A percentile compares a stretch with the other conserved stretches of the same genome.
These are phyloP conservation scores for Chlamydomonas applanata DNA, from an alignment of 139 green algal species.

Conservation along the genomic window DNA sequence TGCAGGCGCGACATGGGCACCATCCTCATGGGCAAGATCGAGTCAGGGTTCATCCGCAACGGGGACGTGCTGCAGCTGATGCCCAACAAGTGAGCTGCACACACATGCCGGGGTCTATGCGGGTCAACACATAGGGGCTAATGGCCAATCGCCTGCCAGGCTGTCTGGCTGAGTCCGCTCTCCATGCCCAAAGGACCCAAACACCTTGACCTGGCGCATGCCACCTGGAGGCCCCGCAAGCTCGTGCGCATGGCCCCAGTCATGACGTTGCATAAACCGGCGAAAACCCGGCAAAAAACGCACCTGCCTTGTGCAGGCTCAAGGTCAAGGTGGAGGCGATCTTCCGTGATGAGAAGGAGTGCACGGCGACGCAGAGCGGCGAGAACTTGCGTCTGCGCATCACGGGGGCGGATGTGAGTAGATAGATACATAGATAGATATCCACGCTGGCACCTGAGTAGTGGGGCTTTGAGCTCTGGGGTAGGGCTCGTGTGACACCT, in stretches of 20 bases:
- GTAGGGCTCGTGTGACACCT: no score
- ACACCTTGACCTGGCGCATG: no score
- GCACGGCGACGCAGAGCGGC: conserved; percentile 57
- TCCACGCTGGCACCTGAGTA: not conserved
- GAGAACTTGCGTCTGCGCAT: conserved; percentile 85
- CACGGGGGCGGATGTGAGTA: conserved; percentile 63
- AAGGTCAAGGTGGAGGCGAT: conserved; percentile 87
- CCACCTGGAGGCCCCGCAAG: no score
- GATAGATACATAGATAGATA: not conserved
- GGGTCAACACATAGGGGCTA: no score
- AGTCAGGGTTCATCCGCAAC: conserved; percentile 83
- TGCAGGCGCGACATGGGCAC: conserved; percentile 90
- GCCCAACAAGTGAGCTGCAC: conserved; percentile 93
- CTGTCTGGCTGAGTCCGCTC: no score
- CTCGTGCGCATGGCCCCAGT: no score
- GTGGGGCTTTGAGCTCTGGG: not conserved
- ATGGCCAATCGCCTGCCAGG: no score
- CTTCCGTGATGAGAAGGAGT: conserved; percentile 91
- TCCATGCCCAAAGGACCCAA: no score
- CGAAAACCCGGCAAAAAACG: no score
- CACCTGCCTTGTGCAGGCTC: conserved; percentile 24
- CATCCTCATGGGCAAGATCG: conserved; percentile 97
- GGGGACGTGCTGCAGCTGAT: conserved; percentile 86
- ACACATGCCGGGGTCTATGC: no score
- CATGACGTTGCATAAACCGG: no score